Conservation (phyloP, 2,329 filamentous ascomycete genomes). For the Fusarium pseudocircinatum region DNA sequence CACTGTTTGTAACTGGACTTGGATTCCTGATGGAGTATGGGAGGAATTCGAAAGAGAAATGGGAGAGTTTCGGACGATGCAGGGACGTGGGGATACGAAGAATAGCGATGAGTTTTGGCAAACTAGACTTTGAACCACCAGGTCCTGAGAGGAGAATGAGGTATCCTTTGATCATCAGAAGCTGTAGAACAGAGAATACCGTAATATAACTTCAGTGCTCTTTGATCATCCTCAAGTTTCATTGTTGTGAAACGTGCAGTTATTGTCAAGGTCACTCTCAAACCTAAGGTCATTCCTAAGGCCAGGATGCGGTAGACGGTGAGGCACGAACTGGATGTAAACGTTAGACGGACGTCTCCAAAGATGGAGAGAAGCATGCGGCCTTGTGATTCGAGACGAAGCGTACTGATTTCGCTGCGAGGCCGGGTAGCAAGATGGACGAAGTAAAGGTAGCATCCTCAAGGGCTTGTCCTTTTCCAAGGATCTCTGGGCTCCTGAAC, state of each 20-base stretch:
- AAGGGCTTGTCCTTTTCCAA: neutral
- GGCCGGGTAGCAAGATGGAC: too few relatives aligned
- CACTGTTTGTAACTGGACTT: neutral
- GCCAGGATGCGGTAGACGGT: rapidly evolving
- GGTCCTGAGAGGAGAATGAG: too few relatives aligned
- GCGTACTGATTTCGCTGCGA: neutral
- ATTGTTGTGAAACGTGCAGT: neutral
- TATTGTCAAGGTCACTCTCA: neutral
- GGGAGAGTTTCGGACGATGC: neutral
- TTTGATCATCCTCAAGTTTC: neutral
- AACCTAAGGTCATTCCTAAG: neutral
- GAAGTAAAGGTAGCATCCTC: neutral
- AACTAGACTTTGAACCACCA: neutral
- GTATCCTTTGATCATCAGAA: neutral
- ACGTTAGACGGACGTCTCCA: rapidly evolving
- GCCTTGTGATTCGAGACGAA: neutral
- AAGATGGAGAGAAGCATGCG: neutral
- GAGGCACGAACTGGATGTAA: neutral
- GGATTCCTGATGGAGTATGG: neutral
- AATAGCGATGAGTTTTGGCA: neutral
- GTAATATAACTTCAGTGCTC: neutral
- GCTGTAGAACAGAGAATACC: neutral
- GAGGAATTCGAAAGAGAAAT: neutral
- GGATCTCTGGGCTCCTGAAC: neutral
- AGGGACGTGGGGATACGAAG: neutral